Conservation (phyloP, 345 rosid genomes). For the Pistacia atlantica region DNA sequence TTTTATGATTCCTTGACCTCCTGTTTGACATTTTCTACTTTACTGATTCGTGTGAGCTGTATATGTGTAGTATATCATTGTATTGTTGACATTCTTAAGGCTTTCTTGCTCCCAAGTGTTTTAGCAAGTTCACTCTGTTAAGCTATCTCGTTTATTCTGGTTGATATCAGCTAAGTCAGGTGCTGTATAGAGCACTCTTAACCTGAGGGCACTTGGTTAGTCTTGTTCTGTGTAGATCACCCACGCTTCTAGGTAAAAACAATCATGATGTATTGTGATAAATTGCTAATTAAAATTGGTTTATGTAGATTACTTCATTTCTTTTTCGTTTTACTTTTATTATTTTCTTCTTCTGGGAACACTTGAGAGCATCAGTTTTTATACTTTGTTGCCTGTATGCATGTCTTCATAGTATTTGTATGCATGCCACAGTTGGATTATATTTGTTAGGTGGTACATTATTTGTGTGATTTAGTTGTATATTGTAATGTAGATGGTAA, state of each 20-base stretch:
- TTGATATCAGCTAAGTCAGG: background rate
- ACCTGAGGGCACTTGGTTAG: background rate
- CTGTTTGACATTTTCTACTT: background rate
- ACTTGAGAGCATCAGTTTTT: background rate
- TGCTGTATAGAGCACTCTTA: background rate
- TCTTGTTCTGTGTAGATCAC: background rate
- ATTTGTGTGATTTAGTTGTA: background rate
- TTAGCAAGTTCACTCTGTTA: background rate
- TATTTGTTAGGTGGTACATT: background rate
- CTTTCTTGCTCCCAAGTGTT: background rate
- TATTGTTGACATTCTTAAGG: background rate
- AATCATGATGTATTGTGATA: background rate
- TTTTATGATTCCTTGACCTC: background rate
- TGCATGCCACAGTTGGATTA: background rate
- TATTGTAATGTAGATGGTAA: background rate
- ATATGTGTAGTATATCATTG: background rate
- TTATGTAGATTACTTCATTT: background rate
- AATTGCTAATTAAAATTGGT: background rate
- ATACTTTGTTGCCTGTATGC: background rate
- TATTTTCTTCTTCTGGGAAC: background rate
- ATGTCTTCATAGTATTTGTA: background rate
- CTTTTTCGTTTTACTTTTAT: background rate
- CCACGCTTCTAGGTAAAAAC: background rate
- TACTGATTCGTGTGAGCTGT: background rate
- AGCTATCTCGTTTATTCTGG: background rate